Conservation (phyloP, 495 filamentous ascomycete species). For the Talaromyces adpressus region DNA sequence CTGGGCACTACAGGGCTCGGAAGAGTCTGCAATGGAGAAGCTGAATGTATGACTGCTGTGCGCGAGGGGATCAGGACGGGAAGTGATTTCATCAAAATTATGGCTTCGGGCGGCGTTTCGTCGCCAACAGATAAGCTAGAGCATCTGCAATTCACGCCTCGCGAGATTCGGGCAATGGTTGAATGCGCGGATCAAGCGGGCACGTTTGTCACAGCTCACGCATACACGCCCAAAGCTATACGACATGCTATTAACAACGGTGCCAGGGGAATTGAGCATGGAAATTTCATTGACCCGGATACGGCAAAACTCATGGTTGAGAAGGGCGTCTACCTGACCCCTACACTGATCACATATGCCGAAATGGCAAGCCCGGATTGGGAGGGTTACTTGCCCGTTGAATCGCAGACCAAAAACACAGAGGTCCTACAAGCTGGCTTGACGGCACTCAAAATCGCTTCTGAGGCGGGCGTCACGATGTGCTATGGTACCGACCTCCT, state of each 20-base stretch:
- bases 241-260: slow-evolving; percentile 48
- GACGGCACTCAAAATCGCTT: slow-evolving; percentile 33
- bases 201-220: slow-evolving; percentile 51
- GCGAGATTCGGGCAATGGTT: slow-evolving; percentile 45
- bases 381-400: slow-evolving; percentile 33
- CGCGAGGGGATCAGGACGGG: slow-evolving; percentile 46
- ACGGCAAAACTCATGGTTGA: slow-evolving; percentile 42
- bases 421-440: slow-evolving; percentile 40
- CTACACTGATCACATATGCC: slow-evolving; percentile 46
- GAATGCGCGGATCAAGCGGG: slow-evolving; percentile 34
- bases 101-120: slow-evolving; percentile 48
- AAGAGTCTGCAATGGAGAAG: slow-evolving; percentile 42
- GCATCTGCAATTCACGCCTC: slow-evolving; percentile 43
- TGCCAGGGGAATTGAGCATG: slow-evolving; percentile 49
- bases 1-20: slow-evolving; percentile 26
- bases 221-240: slow-evolving; percentile 45
- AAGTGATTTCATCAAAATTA: slow-evolving; percentile 53
- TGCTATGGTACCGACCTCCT: slow-evolving; percentile 52
- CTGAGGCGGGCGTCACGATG: slow-evolving; percentile 42
- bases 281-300: slow-evolving; percentile 43
- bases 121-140: slow-evolving; percentile 42
- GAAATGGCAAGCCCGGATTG: slow-evolving; percentile 38
- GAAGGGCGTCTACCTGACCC: slow-evolving; percentile 41
- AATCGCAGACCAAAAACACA: slow-evolving; percentile 35
- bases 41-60: slow-evolving; percentile 40